Evolutionary conservation across 2,329 filamentous ascomycete genomes (phyloP), one percentile per base, ranked within the genome.

Genomic region (Cryphonectria radicalis): DNA sequence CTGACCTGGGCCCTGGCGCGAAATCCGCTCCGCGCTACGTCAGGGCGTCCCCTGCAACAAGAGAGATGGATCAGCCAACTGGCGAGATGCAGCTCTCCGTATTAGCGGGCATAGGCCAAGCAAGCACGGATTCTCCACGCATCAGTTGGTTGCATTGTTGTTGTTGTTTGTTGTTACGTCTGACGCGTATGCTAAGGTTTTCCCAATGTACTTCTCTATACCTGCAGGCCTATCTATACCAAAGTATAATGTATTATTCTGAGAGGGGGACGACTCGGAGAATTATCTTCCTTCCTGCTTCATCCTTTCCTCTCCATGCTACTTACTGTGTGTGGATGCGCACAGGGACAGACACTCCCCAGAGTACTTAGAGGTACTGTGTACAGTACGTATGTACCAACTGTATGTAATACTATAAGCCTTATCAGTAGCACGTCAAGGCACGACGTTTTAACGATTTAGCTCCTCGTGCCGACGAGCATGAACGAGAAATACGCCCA

Each of bases 11-110:
- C 35, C 62, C 28, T 43, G 32, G 43, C 60, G 28, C 32, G 32
- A 55, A 63, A 37, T 32, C 59, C 25, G 25, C 50, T 40, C 53
- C 32, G 43, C 57, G 28, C 57, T 62, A 42, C 42, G 59, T 10
- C 28, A 28, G 67, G 46, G 37, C 42, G 13, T 40, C 59, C 55
- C 53, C 55, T 59, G 55, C 55, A 32, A 14, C 1, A 50, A 7
- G 2, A 50, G 55, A 59, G 55, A 59, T 19, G 55, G 25, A 32
- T 32, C 55, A 17, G n/a, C 46, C 55, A 28, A 64, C 42, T 64
- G 62, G 62, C 22, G 62, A 43, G 62, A 42, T 63, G 60, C 60
- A 42, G 14, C 35, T 42, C 60, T 63, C 60, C 60, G 60, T 63
- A 42, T 63, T 50, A 8, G 46, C 46, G 46, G 46, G 46, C 6